Conservation (phyloP, 345 rosid species). For the Xanthoceras sorbifolium region DNA sequence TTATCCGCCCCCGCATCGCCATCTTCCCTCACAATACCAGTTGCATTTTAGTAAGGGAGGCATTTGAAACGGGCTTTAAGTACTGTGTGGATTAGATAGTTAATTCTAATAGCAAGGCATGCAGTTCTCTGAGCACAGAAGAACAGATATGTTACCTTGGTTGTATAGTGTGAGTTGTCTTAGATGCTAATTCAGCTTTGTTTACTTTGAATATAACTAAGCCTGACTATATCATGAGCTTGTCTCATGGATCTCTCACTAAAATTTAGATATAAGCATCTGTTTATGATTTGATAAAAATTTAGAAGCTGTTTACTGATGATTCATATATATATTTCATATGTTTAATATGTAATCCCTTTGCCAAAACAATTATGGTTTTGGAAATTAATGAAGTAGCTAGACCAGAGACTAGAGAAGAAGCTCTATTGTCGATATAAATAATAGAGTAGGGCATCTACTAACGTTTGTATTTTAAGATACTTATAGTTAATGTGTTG, state of each 20-base stretch:
- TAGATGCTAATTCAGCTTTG: too few species aligned
- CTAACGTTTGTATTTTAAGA: neutral
- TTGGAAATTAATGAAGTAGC: too few species aligned
- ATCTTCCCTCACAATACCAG: neutral
- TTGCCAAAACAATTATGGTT: conserved; percentile 15
- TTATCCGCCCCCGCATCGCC: neutral
- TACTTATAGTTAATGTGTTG: too few species aligned
- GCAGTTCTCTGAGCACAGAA: neutral
- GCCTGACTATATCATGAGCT: neutral
- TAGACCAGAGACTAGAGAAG: too few species aligned
- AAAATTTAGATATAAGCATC: too few species aligned
- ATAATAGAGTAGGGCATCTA: too few species aligned
- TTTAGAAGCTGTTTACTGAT: neutral
- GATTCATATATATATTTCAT: neutral
- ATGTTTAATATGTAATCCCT: conserved; percentile 14
- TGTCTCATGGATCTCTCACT: too few species aligned
- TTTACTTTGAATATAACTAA: too few species aligned
- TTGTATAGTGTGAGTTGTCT: neutral
- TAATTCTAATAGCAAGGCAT: neutral
- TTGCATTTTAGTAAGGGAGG: neutral
- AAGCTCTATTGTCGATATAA: too few species aligned
- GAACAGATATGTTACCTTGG: neutral
- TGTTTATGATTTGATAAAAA: neutral
- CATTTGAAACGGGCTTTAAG: too few species aligned
- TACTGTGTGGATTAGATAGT: neutral